These are phyloP conservation scores for Lasiosphaeria miniovina DNA, from an alignment of 495 filamentous ascomycete genomes.

Conservation along the genomic window DNA sequence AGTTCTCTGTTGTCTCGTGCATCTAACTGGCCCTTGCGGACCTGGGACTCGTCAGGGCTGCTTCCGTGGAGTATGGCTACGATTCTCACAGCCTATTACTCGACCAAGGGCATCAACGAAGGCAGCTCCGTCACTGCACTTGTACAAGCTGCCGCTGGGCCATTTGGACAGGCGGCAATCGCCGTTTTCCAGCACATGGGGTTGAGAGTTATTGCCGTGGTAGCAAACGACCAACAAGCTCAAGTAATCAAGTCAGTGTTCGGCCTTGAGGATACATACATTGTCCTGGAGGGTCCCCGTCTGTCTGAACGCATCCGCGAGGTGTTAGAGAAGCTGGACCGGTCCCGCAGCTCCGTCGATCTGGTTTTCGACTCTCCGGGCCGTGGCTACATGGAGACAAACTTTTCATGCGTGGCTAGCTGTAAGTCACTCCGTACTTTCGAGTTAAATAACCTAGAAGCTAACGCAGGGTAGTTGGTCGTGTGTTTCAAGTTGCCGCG, in stretches of 20 bases:
- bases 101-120: not conserved
- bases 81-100: constrained; percentile 6
- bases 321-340: not conserved
- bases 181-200: constrained; percentile 45
- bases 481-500: constrained; percentile 10
- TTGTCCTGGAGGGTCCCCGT: constrained; percentile 23
- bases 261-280: constrained; percentile 36
- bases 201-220: constrained; percentile 48
- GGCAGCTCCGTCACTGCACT: constrained; percentile 35
- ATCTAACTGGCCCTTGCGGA: no score
- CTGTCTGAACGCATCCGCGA: constrained; percentile 5
- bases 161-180: constrained; percentile 50
- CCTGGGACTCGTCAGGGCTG: not conserved
- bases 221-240: constrained; percentile 41
- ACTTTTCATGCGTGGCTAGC: constrained; percentile 9
- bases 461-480: constrained; percentile 9
- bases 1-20: not conserved
- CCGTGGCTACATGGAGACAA: constrained; percentile 4
- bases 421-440: not conserved
- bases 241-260: constrained; percentile 39
- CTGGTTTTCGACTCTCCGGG: constrained; percentile 11
- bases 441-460: not conserved
- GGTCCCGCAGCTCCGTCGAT: not conserved
- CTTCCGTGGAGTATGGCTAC: constrained; percentile 10
- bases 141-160: constrained; percentile 51